A percentile compares a stretch with the other conserved stretches of the same genome.
Conservation (phyloP, 371 early-diverging fungal genomes). For the Mucor racemosus region DNA sequence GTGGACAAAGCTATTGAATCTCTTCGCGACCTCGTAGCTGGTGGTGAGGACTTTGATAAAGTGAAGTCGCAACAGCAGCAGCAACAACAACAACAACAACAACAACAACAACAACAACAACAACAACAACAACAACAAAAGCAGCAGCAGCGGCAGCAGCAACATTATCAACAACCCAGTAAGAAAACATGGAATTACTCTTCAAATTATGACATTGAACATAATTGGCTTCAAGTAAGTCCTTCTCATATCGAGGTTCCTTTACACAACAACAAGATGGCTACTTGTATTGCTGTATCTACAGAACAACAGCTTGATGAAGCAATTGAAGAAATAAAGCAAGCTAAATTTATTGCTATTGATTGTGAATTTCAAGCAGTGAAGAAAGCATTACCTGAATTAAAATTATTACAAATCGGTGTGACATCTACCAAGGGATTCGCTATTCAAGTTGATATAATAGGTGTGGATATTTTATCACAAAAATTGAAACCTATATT, state of each 20-base stretch:
- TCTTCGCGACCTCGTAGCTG: slow-evolving; percentile 8
- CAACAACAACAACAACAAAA: background rate
- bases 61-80: background rate
- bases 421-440: slow-evolving; percentile 38
- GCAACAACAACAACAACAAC: background rate
- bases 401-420: slow-evolving; percentile 50
- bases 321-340: slow-evolving; percentile 19
- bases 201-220: slow-evolving; percentile 15
- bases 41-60: background rate
- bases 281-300: slow-evolving; percentile 32
- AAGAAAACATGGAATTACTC: background rate
- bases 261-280: background rate
- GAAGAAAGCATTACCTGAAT: slow-evolving; percentile 37
- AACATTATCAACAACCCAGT: background rate
- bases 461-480: slow-evolving; percentile 36
- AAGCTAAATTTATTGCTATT: slow-evolving; percentile 25
- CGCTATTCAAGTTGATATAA: slow-evolving; percentile 48
- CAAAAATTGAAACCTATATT: slow-evolving; percentile 34
- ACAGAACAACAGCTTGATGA: slow-evolving; percentile 31
- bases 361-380: slow-evolving; percentile 50
- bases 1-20: slow-evolving; percentile 15
- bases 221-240: slow-evolving; percentile 33
- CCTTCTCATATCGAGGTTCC: slow-evolving; percentile 12
- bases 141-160: background rate
- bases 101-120: background rate